A percentile compares a stretch with the other conserved stretches of the same genome.
phyloP scores from a whole-genome alignment of 352 stramenopile species.

The Phytopythium delawarense region DNA sequence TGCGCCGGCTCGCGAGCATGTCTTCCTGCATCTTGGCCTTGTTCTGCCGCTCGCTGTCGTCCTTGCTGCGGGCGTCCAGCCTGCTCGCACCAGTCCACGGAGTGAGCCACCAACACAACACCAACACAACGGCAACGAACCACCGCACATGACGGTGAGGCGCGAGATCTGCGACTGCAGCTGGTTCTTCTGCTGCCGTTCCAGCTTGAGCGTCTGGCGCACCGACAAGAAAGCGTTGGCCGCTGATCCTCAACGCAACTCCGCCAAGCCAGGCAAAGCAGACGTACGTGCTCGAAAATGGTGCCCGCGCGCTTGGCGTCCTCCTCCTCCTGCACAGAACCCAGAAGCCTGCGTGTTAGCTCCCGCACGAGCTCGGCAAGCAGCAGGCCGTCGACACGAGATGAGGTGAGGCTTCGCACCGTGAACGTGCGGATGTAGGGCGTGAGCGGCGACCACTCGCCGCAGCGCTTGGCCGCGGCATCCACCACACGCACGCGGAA shows the following conservation, averaged over 20 bases:
- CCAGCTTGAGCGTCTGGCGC: constrained; percentile 62
- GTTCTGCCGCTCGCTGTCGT: constrained; percentile 28
- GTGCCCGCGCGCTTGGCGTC: constrained; percentile 83
- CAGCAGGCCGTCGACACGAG: not conserved
- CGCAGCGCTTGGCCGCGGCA: constrained; percentile 53
- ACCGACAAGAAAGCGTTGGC: not conserved
- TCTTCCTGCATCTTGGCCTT: constrained; percentile 69
- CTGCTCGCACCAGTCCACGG: constrained; percentile 3
- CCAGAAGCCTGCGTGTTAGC: not conserved
- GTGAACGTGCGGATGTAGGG: constrained; percentile 80
- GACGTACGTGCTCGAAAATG: constrained; percentile 75
- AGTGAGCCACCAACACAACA: not conserved
- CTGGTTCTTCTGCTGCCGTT: constrained; percentile 65
- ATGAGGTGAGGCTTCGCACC: constrained; percentile 4
- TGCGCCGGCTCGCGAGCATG: constrained; percentile 77
- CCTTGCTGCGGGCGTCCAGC: constrained; percentile 37
- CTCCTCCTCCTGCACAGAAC: constrained; percentile 46
- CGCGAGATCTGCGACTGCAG: constrained; percentile 78
- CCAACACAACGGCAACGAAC: not conserved
- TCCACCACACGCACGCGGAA: constrained; percentile 71
- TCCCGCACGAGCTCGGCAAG: not conserved
- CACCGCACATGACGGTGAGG: constrained; percentile 59
- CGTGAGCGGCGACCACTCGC: constrained; percentile 73
- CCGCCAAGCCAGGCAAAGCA: not conserved
- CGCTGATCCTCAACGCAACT: not conserved